A percentile compares a stretch with the other conserved stretches of the same genome.
These are phyloP conservation scores for Adansonia digitata DNA, from an alignment of 345 rosid species.

Conservation along the genomic window DNA sequence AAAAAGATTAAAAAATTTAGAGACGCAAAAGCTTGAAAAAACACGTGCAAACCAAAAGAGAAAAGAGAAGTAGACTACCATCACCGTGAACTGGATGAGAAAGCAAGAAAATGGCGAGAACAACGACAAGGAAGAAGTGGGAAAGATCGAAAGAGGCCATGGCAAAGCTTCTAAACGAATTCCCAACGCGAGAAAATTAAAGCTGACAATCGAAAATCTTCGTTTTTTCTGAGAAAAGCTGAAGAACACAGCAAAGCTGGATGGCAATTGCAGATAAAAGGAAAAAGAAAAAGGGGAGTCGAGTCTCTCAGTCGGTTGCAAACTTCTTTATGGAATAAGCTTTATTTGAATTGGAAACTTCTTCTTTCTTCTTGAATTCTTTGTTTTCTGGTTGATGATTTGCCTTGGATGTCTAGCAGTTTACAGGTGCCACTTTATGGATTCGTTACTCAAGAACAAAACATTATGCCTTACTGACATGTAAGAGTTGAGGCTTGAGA, in stretches of 20 bases:
- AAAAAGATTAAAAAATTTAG: neutral
- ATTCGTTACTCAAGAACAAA: neutral
- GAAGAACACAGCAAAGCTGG: neutral
- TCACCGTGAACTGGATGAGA: constrained; percentile 22
- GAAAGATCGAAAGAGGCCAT: constrained; percentile 26
- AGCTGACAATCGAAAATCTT: too few species aligned
- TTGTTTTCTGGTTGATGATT: neutral
- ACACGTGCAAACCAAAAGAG: neutral
- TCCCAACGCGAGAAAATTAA: too few species aligned
- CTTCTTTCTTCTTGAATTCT: neutral
- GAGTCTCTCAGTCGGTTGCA: neutral
- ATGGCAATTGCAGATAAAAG: neutral
- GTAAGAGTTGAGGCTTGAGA: neutral
- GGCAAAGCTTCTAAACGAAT: neutral
- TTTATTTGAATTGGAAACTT: neutral
- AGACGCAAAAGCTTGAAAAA: neutral
- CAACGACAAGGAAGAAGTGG: constrained; percentile 10
- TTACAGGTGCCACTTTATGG: constrained; percentile 18
- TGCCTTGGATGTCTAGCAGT: neutral
- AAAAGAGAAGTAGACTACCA: neutral
- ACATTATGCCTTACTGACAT: neutral
- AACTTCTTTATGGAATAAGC: neutral
- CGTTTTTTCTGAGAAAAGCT: neutral
- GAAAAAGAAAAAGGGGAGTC: neutral
- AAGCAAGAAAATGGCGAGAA: constrained; percentile 32